These are phyloP conservation scores for Gastrolobium villosum DNA, from an alignment of 306 rosid species.

Conservation along the genomic window DNA sequence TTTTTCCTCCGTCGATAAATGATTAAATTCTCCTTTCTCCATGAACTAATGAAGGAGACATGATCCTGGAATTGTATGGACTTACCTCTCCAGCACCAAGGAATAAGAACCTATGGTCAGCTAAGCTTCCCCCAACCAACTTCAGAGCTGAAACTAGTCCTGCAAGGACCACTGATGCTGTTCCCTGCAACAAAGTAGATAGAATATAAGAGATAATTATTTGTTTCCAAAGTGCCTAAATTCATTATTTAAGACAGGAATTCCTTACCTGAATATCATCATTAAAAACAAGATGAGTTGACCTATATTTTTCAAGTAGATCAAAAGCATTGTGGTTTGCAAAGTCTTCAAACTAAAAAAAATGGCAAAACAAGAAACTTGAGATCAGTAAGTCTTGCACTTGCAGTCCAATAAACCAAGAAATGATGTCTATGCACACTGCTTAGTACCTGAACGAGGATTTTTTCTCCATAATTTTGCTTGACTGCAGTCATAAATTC, in stretches of 20 bases:
- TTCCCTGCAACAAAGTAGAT: slow-evolving; percentile 72
- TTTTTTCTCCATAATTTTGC: slow-evolving; percentile 88
- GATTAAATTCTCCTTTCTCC: slow-evolving; percentile 13
- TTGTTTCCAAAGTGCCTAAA: slow-evolving; percentile 6
- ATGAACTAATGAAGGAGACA: slow-evolving; percentile 16
- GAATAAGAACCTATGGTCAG: slow-evolving; percentile 86
- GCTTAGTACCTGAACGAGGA: slow-evolving; percentile 83
- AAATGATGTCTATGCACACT: slow-evolving; percentile 33
- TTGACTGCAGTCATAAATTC: slow-evolving; percentile 96
- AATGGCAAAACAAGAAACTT: slow-evolving; percentile 38
- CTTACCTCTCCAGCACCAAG: slow-evolving; percentile 99
- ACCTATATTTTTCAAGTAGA: slow-evolving; percentile 81
- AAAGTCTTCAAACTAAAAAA: slow-evolving; percentile 91
- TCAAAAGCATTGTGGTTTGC: slow-evolving; percentile 99
- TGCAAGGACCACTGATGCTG: slow-evolving; percentile 98
- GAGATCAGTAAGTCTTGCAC: neutral
- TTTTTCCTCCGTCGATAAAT: slow-evolving; percentile 9
- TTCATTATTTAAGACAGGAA: slow-evolving; percentile 17
- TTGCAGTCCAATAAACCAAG: slow-evolving; percentile 21
- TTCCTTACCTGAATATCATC: slow-evolving; percentile 90
- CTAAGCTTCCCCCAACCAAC: slow-evolving; percentile 75
- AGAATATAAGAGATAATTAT: slow-evolving; percentile 18
- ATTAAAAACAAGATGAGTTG: slow-evolving; percentile 96
- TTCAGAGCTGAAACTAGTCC: slow-evolving; percentile 83
- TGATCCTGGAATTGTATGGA: slow-evolving; percentile 5